Evolutionary conservation across 768 basidiomycete genomes (phyloP), one percentile per base, ranked within the genome.

Genomic region (Trametes elegans): DNA sequence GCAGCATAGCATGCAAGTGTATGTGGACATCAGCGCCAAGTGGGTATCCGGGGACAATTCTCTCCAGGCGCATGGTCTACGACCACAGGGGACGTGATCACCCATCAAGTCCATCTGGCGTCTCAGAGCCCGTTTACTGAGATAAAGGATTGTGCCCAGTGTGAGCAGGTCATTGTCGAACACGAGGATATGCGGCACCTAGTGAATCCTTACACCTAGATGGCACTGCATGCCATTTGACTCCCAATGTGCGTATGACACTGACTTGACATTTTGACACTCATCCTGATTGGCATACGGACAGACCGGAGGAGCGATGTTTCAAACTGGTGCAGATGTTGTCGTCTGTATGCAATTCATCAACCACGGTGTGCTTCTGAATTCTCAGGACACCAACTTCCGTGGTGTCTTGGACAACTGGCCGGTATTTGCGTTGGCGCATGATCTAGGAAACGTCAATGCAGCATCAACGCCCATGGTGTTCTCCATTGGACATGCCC

Each of bases 141-240:
- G 64, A 61, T 76, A 48, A 71, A 71, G 27, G 84, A 87, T 61
- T 83, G 80, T 59, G 83, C 79, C 6, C 79, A 84, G 71, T 79
- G 85, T 83, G 59, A 64, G 79, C n/a, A n/a, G n/a, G n/a, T n/a
- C 66, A 5, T 19, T 43, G 16, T 5, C 13, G n/a, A 10, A 14
- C 31, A 11, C 10, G n/a, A 13, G 9, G 6, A 5, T 52, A 4
- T 11, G 11, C 31, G 18, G 11, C 3, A 18, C 21, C 26, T 16
- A 14, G 23, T 21, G 28, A n/a, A 24, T 3, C 5, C 26, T n/a
- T 16, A 43, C 26, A 31, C 26, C 13, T 35, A 87, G 85, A 87
- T 67, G 85, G 85, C n/a, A 79, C 81, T 23, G 82, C 79, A 2
- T 83, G 77, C 66, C 85, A 86, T 58, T 80, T 84, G 1, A 80